These are phyloP conservation scores for Lecanicillium sp. DNA, from an alignment of 2,329 filamentous ascomycete genomes.

Conservation along the genomic window DNA sequence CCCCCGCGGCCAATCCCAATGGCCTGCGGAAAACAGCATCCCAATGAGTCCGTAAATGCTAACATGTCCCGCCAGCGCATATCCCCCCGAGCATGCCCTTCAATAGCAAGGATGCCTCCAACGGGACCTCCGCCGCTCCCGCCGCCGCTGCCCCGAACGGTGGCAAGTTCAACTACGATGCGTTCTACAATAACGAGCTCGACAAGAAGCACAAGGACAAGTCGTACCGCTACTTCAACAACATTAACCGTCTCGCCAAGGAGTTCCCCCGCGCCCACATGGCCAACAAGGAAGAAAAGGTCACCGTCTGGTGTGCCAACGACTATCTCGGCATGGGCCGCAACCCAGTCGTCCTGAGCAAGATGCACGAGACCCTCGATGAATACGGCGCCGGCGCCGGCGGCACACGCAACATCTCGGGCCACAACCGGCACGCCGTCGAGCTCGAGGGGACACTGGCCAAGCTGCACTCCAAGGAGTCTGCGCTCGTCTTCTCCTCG, in stretches of 20 bases:
- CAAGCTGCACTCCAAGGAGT: constrained; percentile 84
- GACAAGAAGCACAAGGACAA: constrained; percentile 99
- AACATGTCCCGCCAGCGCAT: constrained; percentile 17
- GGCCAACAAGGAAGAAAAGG: constrained; percentile 71
- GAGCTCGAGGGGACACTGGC: constrained; percentile 75
- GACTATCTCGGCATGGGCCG: constrained; percentile 98
- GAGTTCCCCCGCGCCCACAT: constrained; percentile 96
- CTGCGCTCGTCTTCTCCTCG: constrained; percentile 89
- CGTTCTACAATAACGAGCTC: constrained; percentile 79
- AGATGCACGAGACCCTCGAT: constrained; percentile 93
- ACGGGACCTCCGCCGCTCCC: constrained; percentile 8
- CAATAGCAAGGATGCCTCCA: constrained; percentile 18
- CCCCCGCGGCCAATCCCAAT: too few relatives aligned
- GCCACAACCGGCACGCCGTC: constrained; percentile 93
- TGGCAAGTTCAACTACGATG: constrained; percentile 79
- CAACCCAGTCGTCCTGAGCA: constrained; percentile 77
- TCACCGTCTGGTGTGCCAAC: constrained; percentile 99
- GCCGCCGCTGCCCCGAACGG: constrained; percentile 17
- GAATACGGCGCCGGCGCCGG: constrained; percentile 93
- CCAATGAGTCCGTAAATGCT: neutral
- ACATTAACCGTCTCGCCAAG: constrained; percentile 96
- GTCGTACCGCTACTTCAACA: constrained; percentile 99
- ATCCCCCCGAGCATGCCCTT: constrained; percentile 20
- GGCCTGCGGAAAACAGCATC: too few relatives aligned
- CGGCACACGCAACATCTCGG: constrained; percentile 94